A percentile compares a stretch with the other conserved stretches of the same genome.
phyloP scores from a whole-genome alignment of 495 filamentous ascomycete genomes.

The Oleoguttula mirabilis region DNA sequence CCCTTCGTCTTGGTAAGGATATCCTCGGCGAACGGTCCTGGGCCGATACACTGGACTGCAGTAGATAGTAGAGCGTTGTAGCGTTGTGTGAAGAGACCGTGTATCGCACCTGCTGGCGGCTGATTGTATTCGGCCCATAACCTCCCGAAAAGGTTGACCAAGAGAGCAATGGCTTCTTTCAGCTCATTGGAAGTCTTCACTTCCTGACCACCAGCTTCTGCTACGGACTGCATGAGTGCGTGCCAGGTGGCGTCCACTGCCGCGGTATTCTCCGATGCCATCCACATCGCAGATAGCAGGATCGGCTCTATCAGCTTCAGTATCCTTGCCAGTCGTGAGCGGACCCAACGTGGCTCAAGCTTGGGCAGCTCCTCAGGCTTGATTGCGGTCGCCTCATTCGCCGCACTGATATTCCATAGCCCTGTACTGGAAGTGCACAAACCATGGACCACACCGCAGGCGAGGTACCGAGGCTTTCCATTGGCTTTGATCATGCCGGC shows the following conservation, averaged over 20 bases:
- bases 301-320: conserved; percentile 53
- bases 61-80: conserved; percentile 48
- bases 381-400: conserved; percentile 33
- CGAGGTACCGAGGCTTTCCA: conserved; percentile 21
- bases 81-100: conserved; percentile 33
- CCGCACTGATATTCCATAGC: conserved; percentile 60
- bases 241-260: conserved; percentile 39
- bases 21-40: conserved; percentile 69
- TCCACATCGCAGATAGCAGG: conserved; percentile 35
- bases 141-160: conserved; percentile 52
- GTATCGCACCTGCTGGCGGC: conserved; percentile 23
- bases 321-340: conserved; percentile 50
- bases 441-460: conserved; percentile 51
- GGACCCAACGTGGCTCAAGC: conserved; percentile 79
- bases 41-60: conserved; percentile 54
- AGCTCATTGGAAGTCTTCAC: conserved; percentile 78
- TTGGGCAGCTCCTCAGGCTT: conserved; percentile 61
- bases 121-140: conserved; percentile 44
- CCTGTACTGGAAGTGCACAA: conserved; percentile 55
- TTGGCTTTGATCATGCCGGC: conserved; percentile 30
- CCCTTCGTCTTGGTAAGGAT: conserved; percentile 32
- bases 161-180: conserved; percentile 60
- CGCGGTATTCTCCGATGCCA: neutral
- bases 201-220: conserved; percentile 72
- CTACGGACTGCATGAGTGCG: conserved; percentile 53